Evolutionary conservation across 805 yeast species (phyloP).

Genomic region (Saturnispora dispora): DNA sequence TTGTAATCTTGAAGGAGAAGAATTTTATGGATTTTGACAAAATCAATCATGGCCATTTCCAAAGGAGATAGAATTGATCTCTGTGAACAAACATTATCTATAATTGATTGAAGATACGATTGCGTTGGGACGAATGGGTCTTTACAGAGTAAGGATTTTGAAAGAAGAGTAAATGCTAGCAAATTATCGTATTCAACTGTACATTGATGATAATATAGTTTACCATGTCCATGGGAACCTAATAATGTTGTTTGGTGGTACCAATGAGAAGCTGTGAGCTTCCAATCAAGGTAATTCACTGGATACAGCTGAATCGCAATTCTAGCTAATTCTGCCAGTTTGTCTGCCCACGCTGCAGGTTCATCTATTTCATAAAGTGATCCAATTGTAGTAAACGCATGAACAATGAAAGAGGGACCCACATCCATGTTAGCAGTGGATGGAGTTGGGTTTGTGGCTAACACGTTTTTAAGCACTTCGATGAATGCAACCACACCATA

Average conservation of each 20-base stretch:
- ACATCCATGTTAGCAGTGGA: conserved; percentile 4
- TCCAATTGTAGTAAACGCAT: conserved; percentile 55
- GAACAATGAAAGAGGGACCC: conserved; percentile 44
- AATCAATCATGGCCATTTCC: conserved; percentile 52
- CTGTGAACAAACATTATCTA: conserved; percentile 68
- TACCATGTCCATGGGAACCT: conserved; percentile 74
- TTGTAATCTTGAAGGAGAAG: conserved; percentile 51
- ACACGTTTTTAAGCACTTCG: conserved; percentile 67
- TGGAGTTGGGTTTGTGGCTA: conserved; percentile 28
- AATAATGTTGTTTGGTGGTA: conserved; percentile 57
- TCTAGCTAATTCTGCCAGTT: conserved; percentile 75
- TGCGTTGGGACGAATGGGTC: conserved; percentile 81
- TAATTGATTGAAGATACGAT: conserved; percentile 67
- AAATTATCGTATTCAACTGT: conserved; percentile 72
- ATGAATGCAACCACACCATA: conserved; percentile 76
- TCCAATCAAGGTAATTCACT: conserved; percentile 79
- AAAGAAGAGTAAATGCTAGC: conserved; percentile 72
- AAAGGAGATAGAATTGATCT: conserved; percentile 48
- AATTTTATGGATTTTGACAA: conserved; percentile 60
- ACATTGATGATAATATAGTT: conserved; percentile 78
- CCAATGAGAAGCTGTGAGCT: conserved; percentile 76
- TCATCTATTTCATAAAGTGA: conserved; percentile 25
- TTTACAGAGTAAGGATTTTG: conserved; percentile 68
- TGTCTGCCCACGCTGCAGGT: conserved; percentile 66
- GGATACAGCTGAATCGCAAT: conserved; percentile 84